Evolutionary conservation across 768 basidiomycete genomes (phyloP), one percentile per base, ranked within the genome.

Genomic region (Coprinopsis cinerea): DNA sequence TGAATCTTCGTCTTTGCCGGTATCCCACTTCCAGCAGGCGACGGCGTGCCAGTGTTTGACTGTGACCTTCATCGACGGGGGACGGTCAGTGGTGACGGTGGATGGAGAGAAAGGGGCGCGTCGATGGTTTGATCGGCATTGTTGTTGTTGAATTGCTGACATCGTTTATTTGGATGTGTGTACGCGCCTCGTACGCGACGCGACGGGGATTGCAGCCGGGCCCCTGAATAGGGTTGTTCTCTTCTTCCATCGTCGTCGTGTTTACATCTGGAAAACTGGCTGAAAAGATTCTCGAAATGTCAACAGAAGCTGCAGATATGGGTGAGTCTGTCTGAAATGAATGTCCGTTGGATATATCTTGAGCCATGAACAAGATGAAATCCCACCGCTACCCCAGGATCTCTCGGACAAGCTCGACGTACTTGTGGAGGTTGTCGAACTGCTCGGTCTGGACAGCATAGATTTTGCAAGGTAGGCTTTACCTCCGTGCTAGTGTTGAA

Each of bases 21-120:
- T 77, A 57, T 92, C 83, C 91, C 91, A 93, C 26, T 83, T 77
- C 92, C 91, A 94, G 59, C 86, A 82, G 0, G 91, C 92, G 34
- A 95, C 85, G 2, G 88, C 87, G 64, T 89, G 82, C 86, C 88
- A 92, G 57, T 80, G 78, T 62, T 92, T 92, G 55, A 95, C 73
- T 32, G 68, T 80, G 17, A 93, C 82, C 63, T 85, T 92, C 91
- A 93, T 92, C 22, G 5, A 23, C 9, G 41, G 24, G 14, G 27
- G 30, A 7, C 18, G 26, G 47, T 25, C 39, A 6, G 32, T 25
- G 48, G 28, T 40, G 23, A 23, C 43, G 48, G 27, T 32, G 26
- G 28, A n/a, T 17, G 24, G 47, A 48, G 42, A 43, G 25, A 18
- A 26, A 24, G 22, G 22, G 18, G 17, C 18, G 41, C 41, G 23